Evolutionary conservation across 768 basidiomycete species (phyloP).

Genomic region (Russula vinacea): DNA sequence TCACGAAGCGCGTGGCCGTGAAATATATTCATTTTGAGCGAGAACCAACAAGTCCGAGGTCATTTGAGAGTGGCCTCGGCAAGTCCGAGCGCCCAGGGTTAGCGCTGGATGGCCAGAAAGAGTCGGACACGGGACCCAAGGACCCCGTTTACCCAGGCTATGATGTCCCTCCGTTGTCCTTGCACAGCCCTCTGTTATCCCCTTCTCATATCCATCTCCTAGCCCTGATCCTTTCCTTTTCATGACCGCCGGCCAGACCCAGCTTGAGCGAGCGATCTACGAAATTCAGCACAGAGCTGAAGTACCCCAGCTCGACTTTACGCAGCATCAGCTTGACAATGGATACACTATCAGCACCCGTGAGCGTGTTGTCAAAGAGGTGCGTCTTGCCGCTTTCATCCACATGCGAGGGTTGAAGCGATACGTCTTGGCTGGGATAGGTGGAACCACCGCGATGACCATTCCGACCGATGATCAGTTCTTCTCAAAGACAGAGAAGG

Average conservation of each 20-base stretch:
- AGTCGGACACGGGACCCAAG: conserved; percentile 16
- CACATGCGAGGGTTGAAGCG: background rate
- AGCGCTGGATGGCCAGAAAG: background rate
- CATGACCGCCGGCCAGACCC: conserved; percentile 36
- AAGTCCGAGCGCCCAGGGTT: background rate
- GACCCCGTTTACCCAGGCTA: background rate
- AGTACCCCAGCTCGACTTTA: conserved; percentile 79
- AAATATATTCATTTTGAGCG: conserved; percentile 27
- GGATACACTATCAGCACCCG: conserved; percentile 89
- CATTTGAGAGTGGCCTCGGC: conserved; percentile 2
- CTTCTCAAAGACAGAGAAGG: conserved; percentile 77
- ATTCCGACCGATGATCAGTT: conserved; percentile 93
- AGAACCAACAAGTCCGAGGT: background rate
- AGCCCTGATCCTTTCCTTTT: background rate
- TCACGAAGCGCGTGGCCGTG: conserved; percentile 19
- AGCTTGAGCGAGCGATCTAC: conserved; percentile 65
- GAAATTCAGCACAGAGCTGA: conserved; percentile 52
- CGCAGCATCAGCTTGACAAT: conserved; percentile 89
- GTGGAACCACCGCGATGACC: conserved; percentile 94
- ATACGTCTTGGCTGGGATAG: conserved; percentile 42
- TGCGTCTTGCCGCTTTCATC: conserved; percentile 39
- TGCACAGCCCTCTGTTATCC: conserved; percentile 8
- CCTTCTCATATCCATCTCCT: background rate
- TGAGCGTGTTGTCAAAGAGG: conserved; percentile 95
- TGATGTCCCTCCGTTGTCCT: conserved; percentile 2